Conservation (phyloP, 805 yeast genomes). For the Candida nonsorbophila region DNA sequence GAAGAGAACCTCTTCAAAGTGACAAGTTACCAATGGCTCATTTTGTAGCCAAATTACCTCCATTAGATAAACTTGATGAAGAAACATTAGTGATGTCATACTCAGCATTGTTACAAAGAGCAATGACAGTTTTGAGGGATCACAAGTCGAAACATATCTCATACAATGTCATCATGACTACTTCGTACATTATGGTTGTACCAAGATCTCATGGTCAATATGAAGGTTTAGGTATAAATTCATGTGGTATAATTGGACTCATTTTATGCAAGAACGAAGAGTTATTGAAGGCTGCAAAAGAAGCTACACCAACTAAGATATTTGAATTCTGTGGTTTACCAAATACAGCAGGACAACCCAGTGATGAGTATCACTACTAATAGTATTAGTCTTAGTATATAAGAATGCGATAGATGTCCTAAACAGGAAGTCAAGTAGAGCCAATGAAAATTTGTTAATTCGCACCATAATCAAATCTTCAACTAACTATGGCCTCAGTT, state of each 20-base stretch:
- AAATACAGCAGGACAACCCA: slow-evolving; percentile 48
- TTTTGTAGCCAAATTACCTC: slow-evolving; percentile 61
- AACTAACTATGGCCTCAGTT: slow-evolving; percentile 45
- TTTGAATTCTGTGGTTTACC: slow-evolving; percentile 65
- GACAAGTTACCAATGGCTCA: slow-evolving; percentile 74
- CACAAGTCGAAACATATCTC: slow-evolving; percentile 44
- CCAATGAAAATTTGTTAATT: slow-evolving; percentile 20
- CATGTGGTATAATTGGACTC: slow-evolving; percentile 78
- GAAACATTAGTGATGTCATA: slow-evolving; percentile 65
- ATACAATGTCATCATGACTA: slow-evolving; percentile 79
- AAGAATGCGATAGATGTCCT: slow-evolving; percentile 9
- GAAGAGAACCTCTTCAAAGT: slow-evolving; percentile 56
- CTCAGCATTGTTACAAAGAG: slow-evolving; percentile 65
- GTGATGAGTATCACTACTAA: slow-evolving; percentile 66
- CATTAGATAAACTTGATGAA: slow-evolving; percentile 34
- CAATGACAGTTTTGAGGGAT: slow-evolving; percentile 62
- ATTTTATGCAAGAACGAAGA: slow-evolving; percentile 68
- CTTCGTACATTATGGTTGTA: slow-evolving; percentile 78
- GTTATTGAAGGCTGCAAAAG: slow-evolving; percentile 40
- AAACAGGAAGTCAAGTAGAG: slow-evolving; percentile 18
- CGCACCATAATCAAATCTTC: slow-evolving; percentile 14
- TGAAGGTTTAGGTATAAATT: slow-evolving; percentile 61
- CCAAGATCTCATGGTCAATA: slow-evolving; percentile 65
- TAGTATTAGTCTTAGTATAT: too few relatives aligned
- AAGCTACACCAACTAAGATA: slow-evolving; percentile 47